phyloP scores from a whole-genome alignment of 1,284 basidiomycete genomes.

The Wolfiporia cocos region DNA sequence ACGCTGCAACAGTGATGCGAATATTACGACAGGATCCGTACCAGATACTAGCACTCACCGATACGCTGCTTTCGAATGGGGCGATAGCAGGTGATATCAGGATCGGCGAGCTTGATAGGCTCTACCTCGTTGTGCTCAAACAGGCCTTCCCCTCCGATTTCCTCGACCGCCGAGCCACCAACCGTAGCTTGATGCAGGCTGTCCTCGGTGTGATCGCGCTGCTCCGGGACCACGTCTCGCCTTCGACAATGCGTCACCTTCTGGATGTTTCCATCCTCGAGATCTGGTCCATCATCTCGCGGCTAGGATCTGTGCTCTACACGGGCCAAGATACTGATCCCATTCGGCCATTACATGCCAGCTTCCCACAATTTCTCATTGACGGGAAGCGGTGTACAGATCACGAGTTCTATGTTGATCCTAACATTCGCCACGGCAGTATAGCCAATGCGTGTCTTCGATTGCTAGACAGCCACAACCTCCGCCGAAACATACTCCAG shows the following conservation, averaged over 20 bases:
- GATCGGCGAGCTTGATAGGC: slow-evolving; percentile 1
- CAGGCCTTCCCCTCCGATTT: slow-evolving; percentile 1
- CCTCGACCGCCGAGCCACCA: not conserved
- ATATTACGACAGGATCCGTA: slow-evolving; percentile 2
- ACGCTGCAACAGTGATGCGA: slow-evolving; percentile 7
- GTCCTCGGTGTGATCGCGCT: slow-evolving; percentile 1
- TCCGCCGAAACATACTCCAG: not conserved
- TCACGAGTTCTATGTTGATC: not conserved
- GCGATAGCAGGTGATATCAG: not conserved
- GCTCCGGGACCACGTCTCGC: not conserved
- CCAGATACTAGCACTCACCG: not conserved
- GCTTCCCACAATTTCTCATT: not conserved
- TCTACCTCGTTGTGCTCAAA: slow-evolving; percentile 3
- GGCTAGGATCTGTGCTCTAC: not conserved
- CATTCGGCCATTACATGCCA: not conserved
- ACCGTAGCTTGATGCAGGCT: not conserved
- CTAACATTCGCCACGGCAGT: no score
- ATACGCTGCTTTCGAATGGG: slow-evolving; percentile 1
- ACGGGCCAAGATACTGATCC: not conserved
- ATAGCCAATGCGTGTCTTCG: not conserved
- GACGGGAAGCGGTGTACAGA: not conserved
- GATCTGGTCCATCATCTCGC: not conserved
- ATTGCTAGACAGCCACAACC: not conserved
- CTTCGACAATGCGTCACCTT: not conserved
- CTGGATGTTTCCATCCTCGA: not conserved